A percentile compares a stretch with the other conserved stretches of the same genome.
Evolutionary conservation across 2,329 filamentous ascomycete species (phyloP).

Genomic region (Podosphaera xanthii): DNA sequence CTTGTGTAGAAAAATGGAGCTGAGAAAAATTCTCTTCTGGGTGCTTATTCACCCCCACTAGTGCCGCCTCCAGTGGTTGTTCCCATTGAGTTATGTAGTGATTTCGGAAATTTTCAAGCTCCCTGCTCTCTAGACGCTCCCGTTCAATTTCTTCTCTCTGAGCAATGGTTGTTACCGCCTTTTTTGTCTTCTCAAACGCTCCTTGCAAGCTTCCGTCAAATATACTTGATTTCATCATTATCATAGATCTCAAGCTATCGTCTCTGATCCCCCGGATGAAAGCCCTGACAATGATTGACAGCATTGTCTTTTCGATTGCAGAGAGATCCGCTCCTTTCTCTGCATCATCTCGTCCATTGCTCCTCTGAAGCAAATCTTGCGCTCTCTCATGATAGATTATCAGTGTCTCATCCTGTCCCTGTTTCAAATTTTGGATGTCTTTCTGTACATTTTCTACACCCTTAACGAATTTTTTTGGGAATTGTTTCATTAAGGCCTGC

Average conservation of each 20-base stretch:
- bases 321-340: neutral
- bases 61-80: too few species aligned
- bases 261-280: neutral
- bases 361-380: neutral
- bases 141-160: too few species aligned
- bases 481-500: neutral
- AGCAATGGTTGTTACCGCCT: too few species aligned
- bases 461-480: neutral
- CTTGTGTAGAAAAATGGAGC: too few species aligned
- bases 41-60: too few species aligned
- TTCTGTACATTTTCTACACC: neutral
- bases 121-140: too few species aligned
- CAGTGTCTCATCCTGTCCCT: neutral
- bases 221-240: neutral
- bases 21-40: too few species aligned
- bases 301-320: neutral
- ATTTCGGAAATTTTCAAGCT: too few species aligned
- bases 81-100: too few species aligned
- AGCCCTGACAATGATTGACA: neutral
- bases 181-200: neutral
- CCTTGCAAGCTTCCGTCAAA: neutral
- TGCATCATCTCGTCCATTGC: neutral
- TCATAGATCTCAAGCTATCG: neutral
- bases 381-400: neutral
- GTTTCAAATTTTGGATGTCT: neutral